A percentile compares a stretch with the other conserved stretches of the same genome.
Evolutionary conservation across 73 alveolate genomes (phyloP).

Genomic region (Breviolum minutum): DNA sequence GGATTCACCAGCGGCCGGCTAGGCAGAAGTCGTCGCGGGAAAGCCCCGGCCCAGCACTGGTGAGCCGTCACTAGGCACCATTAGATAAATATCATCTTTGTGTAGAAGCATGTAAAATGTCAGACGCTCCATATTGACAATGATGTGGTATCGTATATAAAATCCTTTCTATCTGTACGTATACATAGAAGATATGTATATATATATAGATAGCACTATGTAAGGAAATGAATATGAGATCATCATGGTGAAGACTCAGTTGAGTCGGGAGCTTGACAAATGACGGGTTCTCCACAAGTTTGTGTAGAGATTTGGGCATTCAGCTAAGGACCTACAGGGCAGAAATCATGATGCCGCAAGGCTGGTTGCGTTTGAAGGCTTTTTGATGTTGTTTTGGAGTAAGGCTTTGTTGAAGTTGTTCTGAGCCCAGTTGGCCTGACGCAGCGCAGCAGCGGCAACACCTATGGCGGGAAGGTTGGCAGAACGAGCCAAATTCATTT

Average conservation of each 20-base stretch:
- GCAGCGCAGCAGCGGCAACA: slow-evolving; percentile 50
- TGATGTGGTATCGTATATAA: too few relatives aligned
- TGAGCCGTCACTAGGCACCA: slow-evolving; percentile 51
- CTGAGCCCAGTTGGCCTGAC: slow-evolving; percentile 46
- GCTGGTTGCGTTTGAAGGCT: not conserved
- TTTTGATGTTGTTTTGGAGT: not conserved
- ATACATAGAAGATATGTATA: too few relatives aligned
- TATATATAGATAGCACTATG: too few relatives aligned
- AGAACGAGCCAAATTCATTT: not conserved
- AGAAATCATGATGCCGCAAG: slow-evolving; percentile 89
- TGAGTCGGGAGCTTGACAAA: too few relatives aligned
- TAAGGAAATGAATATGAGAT: too few relatives aligned
- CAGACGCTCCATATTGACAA: too few relatives aligned
- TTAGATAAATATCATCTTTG: not conserved
- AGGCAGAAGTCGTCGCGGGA: slow-evolving; percentile 91
- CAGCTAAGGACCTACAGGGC: slow-evolving; percentile 68
- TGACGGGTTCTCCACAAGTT: not conserved
- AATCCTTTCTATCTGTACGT: too few relatives aligned
- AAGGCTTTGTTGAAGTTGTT: not conserved
- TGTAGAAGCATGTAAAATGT: too few relatives aligned
- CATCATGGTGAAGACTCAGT: not conserved
- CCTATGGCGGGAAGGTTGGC: slow-evolving; percentile 63
- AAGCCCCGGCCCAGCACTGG: slow-evolving; percentile 91
- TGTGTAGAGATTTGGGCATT: not conserved
- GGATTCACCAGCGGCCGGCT: not conserved